Evolutionary conservation across 2,329 filamentous ascomycete genomes (phyloP).

Genomic region (Trichoderma afroharzianum): DNA sequence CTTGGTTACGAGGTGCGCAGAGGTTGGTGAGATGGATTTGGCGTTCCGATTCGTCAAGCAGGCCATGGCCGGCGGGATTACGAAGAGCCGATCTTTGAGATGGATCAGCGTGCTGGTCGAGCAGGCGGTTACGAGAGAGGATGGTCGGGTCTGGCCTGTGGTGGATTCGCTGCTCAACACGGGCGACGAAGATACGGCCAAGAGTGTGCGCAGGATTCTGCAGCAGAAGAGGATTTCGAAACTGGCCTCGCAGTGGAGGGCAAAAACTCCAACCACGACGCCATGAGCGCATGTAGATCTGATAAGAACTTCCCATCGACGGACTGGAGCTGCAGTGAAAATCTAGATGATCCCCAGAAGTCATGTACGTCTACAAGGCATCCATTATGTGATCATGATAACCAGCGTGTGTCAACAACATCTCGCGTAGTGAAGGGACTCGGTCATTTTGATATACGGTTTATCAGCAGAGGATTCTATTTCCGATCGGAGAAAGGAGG

Average conservation of each 20-base stretch:
- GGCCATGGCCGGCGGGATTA: conserved; percentile 19
- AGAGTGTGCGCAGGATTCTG: conserved; percentile 26
- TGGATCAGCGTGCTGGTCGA: conserved; percentile 31
- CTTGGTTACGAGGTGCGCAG: conserved; percentile 31
- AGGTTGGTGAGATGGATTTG: conserved; percentile 31
- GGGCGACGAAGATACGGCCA: conserved; percentile 21
- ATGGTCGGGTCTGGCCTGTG: conserved; percentile 32
- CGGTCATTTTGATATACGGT: background rate
- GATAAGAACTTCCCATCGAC: background rate
- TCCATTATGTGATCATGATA: background rate
- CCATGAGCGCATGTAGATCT: background rate
- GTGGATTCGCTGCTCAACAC: conserved; percentile 28
- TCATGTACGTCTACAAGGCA: background rate
- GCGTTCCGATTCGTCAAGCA: conserved; percentile 32
- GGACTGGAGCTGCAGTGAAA: background rate
- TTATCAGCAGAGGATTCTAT: background rate
- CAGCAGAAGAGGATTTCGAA: conserved; percentile 25
- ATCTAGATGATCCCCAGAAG: background rate
- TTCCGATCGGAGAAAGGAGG: conserved; percentile 4
- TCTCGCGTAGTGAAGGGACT: background rate
- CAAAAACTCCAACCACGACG: background rate
- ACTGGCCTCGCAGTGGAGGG: conserved; percentile 18
- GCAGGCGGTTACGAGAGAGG: conserved; percentile 28
- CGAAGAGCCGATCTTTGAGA: background rate
- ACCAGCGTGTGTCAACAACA: background rate